Base-by-base conservation (phyloP, 2,329 filamentous ascomycete genomes). In the Stagonosporopsis chrysanthemi region DNA sequence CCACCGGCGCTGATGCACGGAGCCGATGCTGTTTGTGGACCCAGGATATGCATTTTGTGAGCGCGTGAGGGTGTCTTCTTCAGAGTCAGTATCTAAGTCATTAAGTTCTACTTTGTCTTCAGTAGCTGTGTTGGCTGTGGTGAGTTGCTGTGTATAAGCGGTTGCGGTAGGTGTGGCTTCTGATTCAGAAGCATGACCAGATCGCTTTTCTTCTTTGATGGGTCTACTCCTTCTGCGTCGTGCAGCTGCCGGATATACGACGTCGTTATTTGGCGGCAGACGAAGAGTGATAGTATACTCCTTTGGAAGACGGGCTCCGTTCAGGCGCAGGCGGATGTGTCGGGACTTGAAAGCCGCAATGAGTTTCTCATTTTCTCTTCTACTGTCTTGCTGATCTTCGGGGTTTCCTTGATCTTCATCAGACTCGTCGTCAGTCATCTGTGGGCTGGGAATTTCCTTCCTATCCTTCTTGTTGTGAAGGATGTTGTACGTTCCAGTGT, bases 1-100 rank as follows among this genome's bases (percentile, higher is more conserved):
- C 89, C 88, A 91, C 39, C 81, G 79, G 8, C 88, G 81, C 70
- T 90, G 87, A 64, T 90, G 83, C 3, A 90, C 77, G 35, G 87
- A 90, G 8, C 83, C 85, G 36, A 90, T 87, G 3, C 81, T 84
- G 65, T 91, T 90, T 0, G 66, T 79, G 0, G 89, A 86, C 3
- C 88, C 88, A 0, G 83, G 76, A 65, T 91, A 90, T 2, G 88
- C 86, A 65, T 91, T 91, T 9, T 83, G 84, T 2, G 71, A 70
- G 9, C 86, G 82, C 29, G 88, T 79, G 7, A 26, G 40, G 2
- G 56, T 38, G 8, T 83, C 74, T 61, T 63, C 56, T 11, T 58
- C 60, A 0, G 38, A 22, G 39, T 83, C 80, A 52, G 86, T 82
- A 55, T 84, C 79, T 3, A 66, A 48, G n/a, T 33, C 35, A 14